phyloP scores from a whole-genome alignment of 116 monocot species.

The Posidonia oceanica region DNA sequence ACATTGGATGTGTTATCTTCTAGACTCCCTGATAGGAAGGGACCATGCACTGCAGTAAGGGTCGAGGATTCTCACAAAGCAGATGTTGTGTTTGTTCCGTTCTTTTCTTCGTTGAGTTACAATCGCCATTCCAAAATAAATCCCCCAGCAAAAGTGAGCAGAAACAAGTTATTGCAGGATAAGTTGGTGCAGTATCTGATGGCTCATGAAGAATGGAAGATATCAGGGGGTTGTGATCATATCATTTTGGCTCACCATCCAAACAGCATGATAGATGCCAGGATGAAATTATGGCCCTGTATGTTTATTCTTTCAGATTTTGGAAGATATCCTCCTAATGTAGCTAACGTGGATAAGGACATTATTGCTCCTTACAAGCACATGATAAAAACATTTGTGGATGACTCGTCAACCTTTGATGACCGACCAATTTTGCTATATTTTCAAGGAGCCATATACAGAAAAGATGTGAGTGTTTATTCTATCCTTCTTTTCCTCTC shows the following conservation, averaged over 20 bases:
- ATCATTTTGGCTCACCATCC: slow-evolving; percentile 89
- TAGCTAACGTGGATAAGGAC: slow-evolving; percentile 86
- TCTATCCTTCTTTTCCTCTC: background rate
- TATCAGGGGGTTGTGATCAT: slow-evolving; percentile 66
- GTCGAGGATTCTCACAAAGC: slow-evolving; percentile 51
- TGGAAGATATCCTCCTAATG: slow-evolving; percentile 65
- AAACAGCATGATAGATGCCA: slow-evolving; percentile 76
- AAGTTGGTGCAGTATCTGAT: slow-evolving; percentile 56
- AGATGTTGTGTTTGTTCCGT: slow-evolving; percentile 86
- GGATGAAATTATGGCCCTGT: slow-evolving; percentile 41
- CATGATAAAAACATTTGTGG: slow-evolving; percentile 34
- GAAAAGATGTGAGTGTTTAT: slow-evolving; percentile 79
- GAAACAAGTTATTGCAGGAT: slow-evolving; percentile 55
- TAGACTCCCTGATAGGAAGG: slow-evolving; percentile 9
- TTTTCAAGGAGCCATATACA: slow-evolving; percentile 81
- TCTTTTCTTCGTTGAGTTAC: slow-evolving; percentile 90
- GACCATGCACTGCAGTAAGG: slow-evolving; percentile 48
- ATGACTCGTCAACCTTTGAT: slow-evolving; percentile 51
- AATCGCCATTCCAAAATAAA: slow-evolving; percentile 62
- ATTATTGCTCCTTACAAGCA: slow-evolving; percentile 86
- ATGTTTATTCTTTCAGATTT: slow-evolving; percentile 93
- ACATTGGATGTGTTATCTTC: slow-evolving; percentile 80
- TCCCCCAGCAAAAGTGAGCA: slow-evolving; percentile 33
- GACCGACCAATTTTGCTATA: slow-evolving; percentile 52
- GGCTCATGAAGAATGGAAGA: slow-evolving; percentile 59